Conservation (phyloP, 495 filamentous ascomycete genomes). For the Annulohypoxylon nitens region DNA sequence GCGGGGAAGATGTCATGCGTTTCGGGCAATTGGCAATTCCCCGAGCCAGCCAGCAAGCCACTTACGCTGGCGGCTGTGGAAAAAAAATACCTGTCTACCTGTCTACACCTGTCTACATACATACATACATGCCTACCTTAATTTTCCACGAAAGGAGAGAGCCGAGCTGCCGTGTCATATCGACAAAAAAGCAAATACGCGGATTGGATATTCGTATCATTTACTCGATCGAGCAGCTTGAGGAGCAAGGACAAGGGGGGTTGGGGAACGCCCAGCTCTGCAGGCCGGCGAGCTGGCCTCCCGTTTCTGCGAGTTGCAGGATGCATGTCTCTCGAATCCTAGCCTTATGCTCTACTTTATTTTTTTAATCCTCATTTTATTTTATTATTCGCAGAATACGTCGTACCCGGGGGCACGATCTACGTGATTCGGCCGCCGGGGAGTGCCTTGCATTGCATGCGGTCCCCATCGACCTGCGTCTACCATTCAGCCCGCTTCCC, state of each 20-base stretch:
- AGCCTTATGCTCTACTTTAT: constrained; percentile 1
- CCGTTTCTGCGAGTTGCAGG: constrained; percentile 18
- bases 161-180: background rate
- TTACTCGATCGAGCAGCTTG: constrained; percentile 33
- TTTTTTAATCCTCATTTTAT: no score
- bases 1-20: constrained; percentile 7
- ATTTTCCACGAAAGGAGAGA: background rate
- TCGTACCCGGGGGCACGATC: background rate
- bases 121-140: background rate
- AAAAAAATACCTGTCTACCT: background rate
- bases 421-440: constrained; percentile 14
- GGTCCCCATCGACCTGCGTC: constrained; percentile 3
- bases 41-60: background rate
- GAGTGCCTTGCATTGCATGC: constrained; percentile 36
- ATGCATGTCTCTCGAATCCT: constrained; percentile 15
- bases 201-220: constrained; percentile 17
- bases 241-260: background rate
- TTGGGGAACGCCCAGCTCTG: background rate
- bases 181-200: background rate
- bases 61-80: background rate
- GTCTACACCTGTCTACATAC: background rate
- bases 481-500: constrained; percentile 5
- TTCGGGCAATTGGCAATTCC: constrained; percentile 5
- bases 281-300: constrained; percentile 16
- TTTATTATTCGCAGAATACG: background rate